Evolutionary conservation across 495 filamentous ascomycete species (phyloP), one percentile per base, ranked within the genome.

Genomic region (Paragyromitra xinjiangensis): DNA sequence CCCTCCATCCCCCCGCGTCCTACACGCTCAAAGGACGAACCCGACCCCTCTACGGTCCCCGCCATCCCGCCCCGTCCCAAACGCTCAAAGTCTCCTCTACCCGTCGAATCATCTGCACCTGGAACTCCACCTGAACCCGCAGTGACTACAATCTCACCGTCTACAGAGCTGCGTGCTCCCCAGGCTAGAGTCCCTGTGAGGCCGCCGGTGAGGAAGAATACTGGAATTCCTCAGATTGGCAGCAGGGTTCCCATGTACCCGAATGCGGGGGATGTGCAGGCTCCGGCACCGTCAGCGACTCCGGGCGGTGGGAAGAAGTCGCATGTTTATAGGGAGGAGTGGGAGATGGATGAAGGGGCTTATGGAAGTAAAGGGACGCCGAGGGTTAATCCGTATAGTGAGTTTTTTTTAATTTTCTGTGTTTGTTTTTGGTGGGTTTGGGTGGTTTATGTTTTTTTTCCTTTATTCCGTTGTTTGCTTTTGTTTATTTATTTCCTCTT

Each of bases 251-350:
- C 95, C 44, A 97, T 99, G 94, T 91, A 95, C 81, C 91, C 91
- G 45, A 90, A 96, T 84, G 94, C 94, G 50, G 95, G 95, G 55
- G 95, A 98, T 84, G 96, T 99, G 9, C 95, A 99, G 84, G 95
- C 95, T 12, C 95, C 95, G 0, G 94, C 96, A 0, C 93, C 94
- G 3, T 89, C 91, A 16, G 92, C 90, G 85, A 86, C 48, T 90
- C 97, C 84, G 89, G 91, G 83, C 91, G 96, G 39, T 92, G 97
- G 80, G 92, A 92, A 84, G 90, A 82, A 79, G 59, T 55, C 48
- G 1, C 80, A 82, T 64, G 80, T 82, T 12, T 82, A 82, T 50
- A 67, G 76, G 26, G 80, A 82, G 71, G 80, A 82, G 68, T 82
- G 80, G 80, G 80, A 82, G 61, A 81, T 82, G 80, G 80, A 82